phyloP scores from a whole-genome alignment of 2,329 filamentous ascomycete genomes.

The Ophiostoma novo-ulmi region DNA sequence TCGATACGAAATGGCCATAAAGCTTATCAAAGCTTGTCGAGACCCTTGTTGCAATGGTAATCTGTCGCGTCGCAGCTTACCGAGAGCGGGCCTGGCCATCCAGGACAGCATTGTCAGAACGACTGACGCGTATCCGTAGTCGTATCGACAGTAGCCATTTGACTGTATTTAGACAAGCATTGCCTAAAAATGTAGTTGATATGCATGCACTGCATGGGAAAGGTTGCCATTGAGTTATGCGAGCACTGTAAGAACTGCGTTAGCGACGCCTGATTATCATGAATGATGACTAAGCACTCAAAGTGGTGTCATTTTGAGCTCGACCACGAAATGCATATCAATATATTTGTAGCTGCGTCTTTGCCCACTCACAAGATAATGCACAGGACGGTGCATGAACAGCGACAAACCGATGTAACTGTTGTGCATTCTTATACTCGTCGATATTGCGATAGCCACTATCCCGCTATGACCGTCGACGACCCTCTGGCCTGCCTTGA shows the following conservation, averaged over 20 bases:
- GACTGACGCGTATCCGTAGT: not conserved
- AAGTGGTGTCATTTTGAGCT: not conserved
- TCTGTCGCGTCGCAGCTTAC: not conserved
- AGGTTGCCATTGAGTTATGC: no score
- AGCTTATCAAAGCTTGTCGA: not conserved
- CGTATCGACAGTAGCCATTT: not conserved
- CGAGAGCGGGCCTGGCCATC: no score
- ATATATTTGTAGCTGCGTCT: not conserved
- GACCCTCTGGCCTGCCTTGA: not conserved
- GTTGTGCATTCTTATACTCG: conserved; percentile 1
- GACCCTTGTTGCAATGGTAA: not conserved
- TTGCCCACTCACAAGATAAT: not conserved
- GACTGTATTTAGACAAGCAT: not conserved
- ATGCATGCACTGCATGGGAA: not conserved
- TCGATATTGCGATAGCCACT: not conserved
- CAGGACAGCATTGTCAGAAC: not conserved
- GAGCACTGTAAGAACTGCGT: no score
- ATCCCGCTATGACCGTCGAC: not conserved
- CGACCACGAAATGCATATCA: not conserved
- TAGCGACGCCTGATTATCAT: no score
- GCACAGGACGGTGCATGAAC: not conserved
- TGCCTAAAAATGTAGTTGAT: not conserved
- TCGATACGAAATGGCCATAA: not conserved
- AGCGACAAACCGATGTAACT: not conserved
- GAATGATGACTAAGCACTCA: not conserved